Evolutionary conservation across 805 yeast genomes (phyloP), one percentile per base, ranked within the genome.

Genomic region (Teunomyces atbi): DNA sequence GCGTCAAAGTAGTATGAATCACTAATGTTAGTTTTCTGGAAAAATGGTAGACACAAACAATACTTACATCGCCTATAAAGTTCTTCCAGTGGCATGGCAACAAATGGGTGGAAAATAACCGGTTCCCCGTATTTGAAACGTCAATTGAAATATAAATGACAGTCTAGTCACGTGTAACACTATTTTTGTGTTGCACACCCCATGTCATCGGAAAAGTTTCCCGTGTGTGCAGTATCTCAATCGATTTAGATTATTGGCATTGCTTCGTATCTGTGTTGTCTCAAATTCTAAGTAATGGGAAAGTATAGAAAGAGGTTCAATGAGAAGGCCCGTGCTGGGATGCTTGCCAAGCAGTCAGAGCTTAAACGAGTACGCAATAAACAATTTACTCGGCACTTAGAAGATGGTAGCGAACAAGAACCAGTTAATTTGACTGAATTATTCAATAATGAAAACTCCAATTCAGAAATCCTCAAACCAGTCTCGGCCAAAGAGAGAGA

Each of bases 271-370:
- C 16, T 11, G 42, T 16, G 15, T 16, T 11, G 11, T 13, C 26
- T 30, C 18, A 15, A 30, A 10, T 30, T n/a, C 18, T 8, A 29
- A 15, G 41, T 10, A 16, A 89, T 89, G 96, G 96, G 92, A 47
- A 86, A 85, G 50, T 88, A 87, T 62, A 77, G 94, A 54, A 79
- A 80, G 64, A 66, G 96, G 50, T 86, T 83, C 71, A 89, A 89
- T 61, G 96, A 85, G 62, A 86, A 86, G 69, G 96, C 94, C 46
- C 81, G 96, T 28, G 61, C 89, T 2, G 96, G 96, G 15, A 85
- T 86, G 77, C 83, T 89, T 57, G 83, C 89, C 23, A 88, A 84
- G 72, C 87, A 84, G 62, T 81, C 84, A 26, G 83, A 83, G 41
- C 69, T 89, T 56, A 83, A 81, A 52, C 66, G 68, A 42, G 86